These are phyloP conservation scores for Trichomonascus vanleenenianus DNA, from an alignment of 805 yeast species.

Conservation along the genomic window DNA sequence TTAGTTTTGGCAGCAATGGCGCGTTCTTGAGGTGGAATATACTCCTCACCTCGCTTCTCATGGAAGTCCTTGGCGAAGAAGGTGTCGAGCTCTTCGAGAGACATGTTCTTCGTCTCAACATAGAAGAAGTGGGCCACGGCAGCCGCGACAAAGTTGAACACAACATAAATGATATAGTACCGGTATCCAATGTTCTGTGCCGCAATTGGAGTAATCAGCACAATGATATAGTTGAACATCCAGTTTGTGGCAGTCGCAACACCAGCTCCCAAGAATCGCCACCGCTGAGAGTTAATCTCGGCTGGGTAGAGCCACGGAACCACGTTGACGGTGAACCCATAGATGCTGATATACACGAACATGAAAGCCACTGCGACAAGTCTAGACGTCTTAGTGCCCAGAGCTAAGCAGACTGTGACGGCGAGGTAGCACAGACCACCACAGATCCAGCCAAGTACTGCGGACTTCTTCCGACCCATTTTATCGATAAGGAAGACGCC, in stretches of 20 bases:
- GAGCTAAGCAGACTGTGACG: constrained; percentile 8
- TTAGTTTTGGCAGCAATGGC: too few relatives aligned
- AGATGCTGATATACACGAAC: constrained; percentile 25
- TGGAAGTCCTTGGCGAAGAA: constrained; percentile 26
- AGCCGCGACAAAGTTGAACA: constrained; percentile 46
- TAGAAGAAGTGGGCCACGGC: constrained; percentile 57
- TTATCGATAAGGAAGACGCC: not conserved
- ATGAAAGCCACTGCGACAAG: constrained; percentile 12
- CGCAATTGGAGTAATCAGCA: constrained; percentile 34
- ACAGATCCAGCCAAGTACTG: not conserved
- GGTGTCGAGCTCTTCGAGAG: constrained; percentile 65
- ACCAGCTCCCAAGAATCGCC: constrained; percentile 54
- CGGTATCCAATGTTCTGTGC: constrained; percentile 36
- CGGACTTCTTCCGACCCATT: constrained; percentile 1
- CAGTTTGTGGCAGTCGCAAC: constrained; percentile 56
- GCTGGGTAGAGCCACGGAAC: constrained; percentile 62
- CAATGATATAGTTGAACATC: constrained; percentile 55
- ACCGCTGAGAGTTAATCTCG: constrained; percentile 52
- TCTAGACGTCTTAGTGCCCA: constrained; percentile 8
- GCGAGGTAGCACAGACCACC: constrained; percentile 9
- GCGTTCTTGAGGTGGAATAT: too few relatives aligned
- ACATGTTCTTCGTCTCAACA: constrained; percentile 68
- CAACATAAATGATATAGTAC: constrained; percentile 41
- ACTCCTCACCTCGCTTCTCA: too few relatives aligned
- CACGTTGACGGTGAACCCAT: constrained; percentile 49